These are phyloP conservation scores for Fagus crenata DNA, from an alignment of 306 rosid genomes.

Conservation along the genomic window DNA sequence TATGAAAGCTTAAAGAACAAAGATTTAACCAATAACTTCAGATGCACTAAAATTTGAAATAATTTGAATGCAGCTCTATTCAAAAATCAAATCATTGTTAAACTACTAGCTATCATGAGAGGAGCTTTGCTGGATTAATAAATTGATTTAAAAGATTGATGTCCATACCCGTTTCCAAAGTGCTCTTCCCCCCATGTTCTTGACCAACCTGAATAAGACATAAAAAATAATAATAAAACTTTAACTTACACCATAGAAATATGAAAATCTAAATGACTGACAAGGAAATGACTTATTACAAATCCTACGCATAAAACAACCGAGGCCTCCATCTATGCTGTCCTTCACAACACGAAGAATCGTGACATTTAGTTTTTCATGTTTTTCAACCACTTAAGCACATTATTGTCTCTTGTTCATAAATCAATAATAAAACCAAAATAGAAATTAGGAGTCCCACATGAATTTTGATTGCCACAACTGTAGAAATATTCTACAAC, in stretches of 20 bases:
- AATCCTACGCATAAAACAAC: background rate
- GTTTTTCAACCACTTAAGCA: background rate
- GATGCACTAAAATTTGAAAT: background rate
- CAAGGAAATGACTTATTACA: background rate
- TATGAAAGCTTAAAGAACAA: background rate
- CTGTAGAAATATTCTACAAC: no score
- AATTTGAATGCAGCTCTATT: background rate
- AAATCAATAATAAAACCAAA: no score
- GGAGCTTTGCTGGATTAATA: constrained; percentile 16
- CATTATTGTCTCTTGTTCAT: background rate
- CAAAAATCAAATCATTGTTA: background rate
- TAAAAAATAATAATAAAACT: constrained; percentile 10
- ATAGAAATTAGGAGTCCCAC: no score
- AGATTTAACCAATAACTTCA: background rate
- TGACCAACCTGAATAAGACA: constrained; percentile 79
- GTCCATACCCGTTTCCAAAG: constrained; percentile 89
- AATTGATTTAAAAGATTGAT: constrained; percentile 4
- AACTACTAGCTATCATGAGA: background rate
- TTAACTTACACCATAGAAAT: constrained; percentile 20
- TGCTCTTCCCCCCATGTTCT: constrained; percentile 99
- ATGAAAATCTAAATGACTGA: constrained; percentile 8
- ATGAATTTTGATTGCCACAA: no score
- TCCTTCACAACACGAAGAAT: background rate
- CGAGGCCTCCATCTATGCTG: background rate
- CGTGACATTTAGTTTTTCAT: background rate